Percentiles rank a stretch among this genome's conserved stretches.
These are phyloP conservation scores for Penstemon davidsonii DNA, from an alignment of 257 asterid species.

Conservation along the genomic window DNA sequence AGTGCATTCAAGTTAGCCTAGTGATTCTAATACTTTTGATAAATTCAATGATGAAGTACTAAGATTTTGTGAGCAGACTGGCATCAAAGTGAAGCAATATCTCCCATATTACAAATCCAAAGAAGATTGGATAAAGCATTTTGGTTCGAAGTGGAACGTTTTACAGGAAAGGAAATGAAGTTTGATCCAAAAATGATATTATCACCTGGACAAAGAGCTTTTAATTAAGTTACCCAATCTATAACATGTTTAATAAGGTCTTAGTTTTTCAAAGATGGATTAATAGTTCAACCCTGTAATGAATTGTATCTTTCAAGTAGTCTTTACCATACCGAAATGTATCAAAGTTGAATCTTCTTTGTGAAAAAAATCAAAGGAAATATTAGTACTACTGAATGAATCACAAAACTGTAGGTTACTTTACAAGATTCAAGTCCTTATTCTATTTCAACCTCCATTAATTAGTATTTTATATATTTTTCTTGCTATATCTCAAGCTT, in stretches of 20 bases:
- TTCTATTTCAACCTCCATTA: too few relatives aligned
- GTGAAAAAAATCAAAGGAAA: too few relatives aligned
- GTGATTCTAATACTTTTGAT: slow-evolving; percentile 27
- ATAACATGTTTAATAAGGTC: background rate
- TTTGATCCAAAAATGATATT: slow-evolving; percentile 50
- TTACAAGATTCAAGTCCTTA: too few relatives aligned
- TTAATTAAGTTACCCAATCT: slow-evolving; percentile 20
- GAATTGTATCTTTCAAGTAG: too few relatives aligned
- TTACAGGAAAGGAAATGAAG: slow-evolving; percentile 31
- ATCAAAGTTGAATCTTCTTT: too few relatives aligned
- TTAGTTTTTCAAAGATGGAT: too few relatives aligned
- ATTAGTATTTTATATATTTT: too few relatives aligned
- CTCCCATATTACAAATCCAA: slow-evolving; percentile 37
- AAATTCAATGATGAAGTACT: slow-evolving; percentile 33
- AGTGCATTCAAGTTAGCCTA: slow-evolving; percentile 27
- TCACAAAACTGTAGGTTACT: too few relatives aligned
- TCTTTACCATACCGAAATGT: too few relatives aligned
- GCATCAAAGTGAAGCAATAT: slow-evolving; percentile 47
- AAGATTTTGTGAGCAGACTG: slow-evolving; percentile 28
- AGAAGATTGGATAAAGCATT: slow-evolving; percentile 46
- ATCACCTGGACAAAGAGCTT: slow-evolving; percentile 53
- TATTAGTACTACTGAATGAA: too few relatives aligned
- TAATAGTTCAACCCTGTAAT: background rate
- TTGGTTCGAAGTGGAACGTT: slow-evolving; percentile 44
- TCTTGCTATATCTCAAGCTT: too few relatives aligned